Base-by-base conservation (phyloP, 2,329 filamentous ascomycete species). In the Colletotrichum sp. region DNA sequence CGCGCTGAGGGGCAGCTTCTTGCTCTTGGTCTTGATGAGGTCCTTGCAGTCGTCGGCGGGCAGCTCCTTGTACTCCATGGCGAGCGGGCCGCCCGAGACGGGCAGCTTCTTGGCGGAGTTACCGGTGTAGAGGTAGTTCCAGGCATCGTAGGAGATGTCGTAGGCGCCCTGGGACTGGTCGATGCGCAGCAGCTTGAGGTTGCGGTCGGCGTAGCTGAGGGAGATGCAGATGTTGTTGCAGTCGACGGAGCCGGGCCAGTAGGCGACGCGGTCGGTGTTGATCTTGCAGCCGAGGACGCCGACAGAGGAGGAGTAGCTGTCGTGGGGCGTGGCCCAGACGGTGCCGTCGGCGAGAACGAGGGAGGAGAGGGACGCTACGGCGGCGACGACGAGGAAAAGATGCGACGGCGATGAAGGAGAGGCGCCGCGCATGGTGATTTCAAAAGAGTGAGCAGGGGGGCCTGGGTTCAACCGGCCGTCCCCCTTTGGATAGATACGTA, bases 221-320 rank as follows among this genome's bases (percentile, higher is more conserved):
- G 89, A 83, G 80, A 88, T 88, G 74, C 76, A 80, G 72, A 89
- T 81, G 77, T 85, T 86, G 82, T 84, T 82, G 83, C 88, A 90
- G 81, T 85, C 84, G 39, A 88, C 84, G 5, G 83, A 80, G 59
- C 78, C 78, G 5, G 89, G 89, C 86, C 87, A 90, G 83, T 90
- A 90, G 43, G 88, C 88, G 70, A 90, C 84, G 63, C 88, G 87
- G 81, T 90, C 86, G 43, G 87, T 89, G 81, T 90, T 81, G 80
- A 90, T 84, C 78, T 89, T 87, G 85, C 89, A 90, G 61, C 88
- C 88, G 13, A 89, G 83, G 4, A 90, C 88, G 61, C 88, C 88
- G 59, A 89, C 81, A 0, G 87, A 89, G 2, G 87, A 89, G 2
- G 86, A 88, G 81, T 85, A 90, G 76, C 83, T 83, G 76, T 87